phyloP scores from a whole-genome alignment of 805 yeast species.

The Komagataella pastoris region DNA sequence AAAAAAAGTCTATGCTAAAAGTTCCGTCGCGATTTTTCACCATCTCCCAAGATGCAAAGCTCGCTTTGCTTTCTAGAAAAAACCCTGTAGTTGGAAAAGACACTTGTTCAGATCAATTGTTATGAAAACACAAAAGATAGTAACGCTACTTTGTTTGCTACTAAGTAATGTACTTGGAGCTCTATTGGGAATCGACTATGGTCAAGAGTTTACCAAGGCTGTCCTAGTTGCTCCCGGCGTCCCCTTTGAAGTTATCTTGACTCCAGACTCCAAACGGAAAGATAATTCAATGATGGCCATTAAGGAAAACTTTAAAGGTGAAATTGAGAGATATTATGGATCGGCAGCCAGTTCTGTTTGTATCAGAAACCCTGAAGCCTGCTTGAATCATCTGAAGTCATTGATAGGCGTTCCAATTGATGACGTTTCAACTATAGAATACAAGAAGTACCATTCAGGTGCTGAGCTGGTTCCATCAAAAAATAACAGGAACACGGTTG shows the following conservation, averaged over 20 bases:
- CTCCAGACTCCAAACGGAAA: slow-evolving; percentile 86
- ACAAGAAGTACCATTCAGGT: slow-evolving; percentile 47
- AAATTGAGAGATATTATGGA: slow-evolving; percentile 65
- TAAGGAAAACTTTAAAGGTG: slow-evolving; percentile 25
- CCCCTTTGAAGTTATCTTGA: slow-evolving; percentile 75
- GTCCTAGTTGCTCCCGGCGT: slow-evolving; percentile 84
- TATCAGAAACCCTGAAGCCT: slow-evolving; percentile 59
- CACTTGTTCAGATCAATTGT: neutral
- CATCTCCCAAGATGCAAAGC: neutral
- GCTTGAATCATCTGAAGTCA: slow-evolving; percentile 55
- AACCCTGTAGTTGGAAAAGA: neutral
- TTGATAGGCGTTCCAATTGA: slow-evolving; percentile 53
- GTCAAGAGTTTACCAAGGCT: slow-evolving; percentile 79
- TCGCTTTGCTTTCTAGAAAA: slow-evolving; percentile 1
- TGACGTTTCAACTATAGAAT: slow-evolving; percentile 32
- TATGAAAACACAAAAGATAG: neutral
- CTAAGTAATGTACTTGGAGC: slow-evolving; percentile 29
- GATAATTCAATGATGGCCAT: slow-evolving; percentile 72
- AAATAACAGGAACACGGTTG: slow-evolving; percentile 37
- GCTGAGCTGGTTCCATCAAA: slow-evolving; percentile 26
- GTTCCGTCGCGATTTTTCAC: neutral
- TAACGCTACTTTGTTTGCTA: neutral
- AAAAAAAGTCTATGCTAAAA: neutral
- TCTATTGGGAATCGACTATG: slow-evolving; percentile 79
- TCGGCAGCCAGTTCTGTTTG: slow-evolving; percentile 58